Percentiles rank a stretch among this genome's conserved stretches.
These are phyloP conservation scores for Westerdykella ornata DNA, from an alignment of 2,329 filamentous ascomycete species.

Conservation along the genomic window DNA sequence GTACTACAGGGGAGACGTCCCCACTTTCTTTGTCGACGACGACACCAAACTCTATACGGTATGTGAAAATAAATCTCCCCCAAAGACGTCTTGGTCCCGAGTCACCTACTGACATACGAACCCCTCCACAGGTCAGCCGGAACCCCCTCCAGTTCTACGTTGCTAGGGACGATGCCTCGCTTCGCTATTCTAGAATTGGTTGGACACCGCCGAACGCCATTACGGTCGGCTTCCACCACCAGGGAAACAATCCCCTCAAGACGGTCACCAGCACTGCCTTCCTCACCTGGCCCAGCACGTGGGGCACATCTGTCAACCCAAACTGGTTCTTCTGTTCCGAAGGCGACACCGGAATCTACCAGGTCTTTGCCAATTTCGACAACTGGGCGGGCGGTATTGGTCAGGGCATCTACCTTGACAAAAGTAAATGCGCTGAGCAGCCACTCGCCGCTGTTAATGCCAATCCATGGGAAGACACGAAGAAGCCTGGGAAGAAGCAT, in stretches of 20 bases:
- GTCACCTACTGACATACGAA: constrained; percentile 1
- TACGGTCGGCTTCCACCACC: constrained; percentile 20
- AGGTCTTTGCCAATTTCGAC: constrained; percentile 22
- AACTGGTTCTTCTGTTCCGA: constrained; percentile 18
- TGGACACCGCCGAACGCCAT: constrained; percentile 22
- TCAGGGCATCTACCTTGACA: constrained; percentile 11
- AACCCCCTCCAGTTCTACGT: constrained; percentile 24
- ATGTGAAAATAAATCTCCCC: constrained; percentile 7
- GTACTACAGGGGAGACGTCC: constrained; percentile 21
- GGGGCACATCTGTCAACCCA: constrained; percentile 8
- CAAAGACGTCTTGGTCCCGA: not conserved
- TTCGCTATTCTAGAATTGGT: constrained; percentile 22
- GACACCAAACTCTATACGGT: constrained; percentile 26
- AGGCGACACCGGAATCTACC: constrained; percentile 19
- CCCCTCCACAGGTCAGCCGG: constrained; percentile 21
- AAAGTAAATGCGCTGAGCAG: constrained; percentile 1
- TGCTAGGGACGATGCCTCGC: constrained; percentile 14
- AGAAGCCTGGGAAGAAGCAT: no score
- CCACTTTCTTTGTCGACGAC: constrained; percentile 25
- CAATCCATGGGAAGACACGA: constrained; percentile 10
- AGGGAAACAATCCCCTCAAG: constrained; percentile 23
- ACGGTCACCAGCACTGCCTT: constrained; percentile 17
- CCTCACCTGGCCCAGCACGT: constrained; percentile 24
- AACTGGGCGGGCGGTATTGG: constrained; percentile 13
- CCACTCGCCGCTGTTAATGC: constrained; percentile 17